phyloP scores from a whole-genome alignment of 2,329 filamentous ascomycete genomes.

The Fusarium humuli region DNA sequence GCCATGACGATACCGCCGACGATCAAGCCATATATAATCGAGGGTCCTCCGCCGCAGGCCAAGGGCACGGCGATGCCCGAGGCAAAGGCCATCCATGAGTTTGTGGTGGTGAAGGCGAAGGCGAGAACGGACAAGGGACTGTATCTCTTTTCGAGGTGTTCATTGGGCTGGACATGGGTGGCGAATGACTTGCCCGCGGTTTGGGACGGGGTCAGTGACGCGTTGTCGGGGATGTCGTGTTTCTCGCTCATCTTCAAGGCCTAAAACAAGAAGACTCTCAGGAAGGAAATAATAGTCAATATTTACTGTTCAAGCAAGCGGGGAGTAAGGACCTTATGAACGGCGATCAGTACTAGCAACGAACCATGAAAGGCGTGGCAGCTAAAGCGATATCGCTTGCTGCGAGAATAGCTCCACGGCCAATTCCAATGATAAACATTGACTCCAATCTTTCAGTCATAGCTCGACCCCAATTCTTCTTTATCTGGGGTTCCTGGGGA shows the following conservation, averaged over 20 bases:
- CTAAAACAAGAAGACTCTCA: background rate
- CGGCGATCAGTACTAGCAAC: background rate
- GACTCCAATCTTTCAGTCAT: background rate
- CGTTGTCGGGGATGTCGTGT: constrained; percentile 18
- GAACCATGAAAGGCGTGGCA: background rate
- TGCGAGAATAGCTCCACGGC: background rate
- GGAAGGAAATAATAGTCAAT: background rate
- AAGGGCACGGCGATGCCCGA: constrained; percentile 43
- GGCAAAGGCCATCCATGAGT: constrained; percentile 45
- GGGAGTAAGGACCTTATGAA: background rate
- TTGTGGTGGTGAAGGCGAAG: constrained; percentile 45
- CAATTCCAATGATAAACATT: background rate
- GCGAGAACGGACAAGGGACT: constrained; percentile 44
- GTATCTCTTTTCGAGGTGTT: constrained; percentile 42
- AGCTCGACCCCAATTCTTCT: background rate
- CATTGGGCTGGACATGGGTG: constrained; percentile 1
- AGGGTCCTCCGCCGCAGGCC: constrained; percentile 43
- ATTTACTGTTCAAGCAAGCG: rapidly evolving
- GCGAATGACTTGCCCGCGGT: constrained; percentile 27
- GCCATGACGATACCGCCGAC: constrained; percentile 40
- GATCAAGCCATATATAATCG: constrained; percentile 44
- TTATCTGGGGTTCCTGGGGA: background rate
- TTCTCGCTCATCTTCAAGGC: constrained; percentile 19
- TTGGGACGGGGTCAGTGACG: constrained; percentile 34
- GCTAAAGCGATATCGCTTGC: background rate